Base-by-base conservation (phyloP, 495 filamentous ascomycete genomes). In the Hypoxylon fuscum region DNA sequence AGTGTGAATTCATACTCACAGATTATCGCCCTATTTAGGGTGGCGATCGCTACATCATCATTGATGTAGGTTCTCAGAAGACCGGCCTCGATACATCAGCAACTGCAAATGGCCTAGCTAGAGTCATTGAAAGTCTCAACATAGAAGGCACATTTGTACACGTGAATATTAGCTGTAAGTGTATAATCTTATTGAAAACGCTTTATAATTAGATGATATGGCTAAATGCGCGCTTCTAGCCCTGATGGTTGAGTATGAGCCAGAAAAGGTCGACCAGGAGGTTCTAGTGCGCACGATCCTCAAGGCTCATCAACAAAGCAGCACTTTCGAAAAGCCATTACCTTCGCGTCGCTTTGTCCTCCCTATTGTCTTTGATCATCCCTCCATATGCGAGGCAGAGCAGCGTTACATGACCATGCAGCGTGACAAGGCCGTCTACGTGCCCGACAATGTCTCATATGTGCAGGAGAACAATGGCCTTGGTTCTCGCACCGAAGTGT, bases 361-460 rank as follows among this genome's bases (percentile, higher is more conserved):
- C 0, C 85, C 85, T 1, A 74, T 88, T 10, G 74, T 77, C 20
- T 86, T 87, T 68, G 72, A 83, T 48, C 76, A 74, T 64, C 71
- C 77, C 45, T 77, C 73, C 18, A 79, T 85, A 43, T 68, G 74
- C 0, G 79, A 79, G 27, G 79, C 81, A 0, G 77, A 81, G 2
- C 55, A 77, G 20, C 78, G 85, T 5, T 88, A 88, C 67, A 84
- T 81, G 68, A 78, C 82, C 35, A 84, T 80, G 1, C 83, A 85
- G 47, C 77, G 85, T 1, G 79, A 83, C 5, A 80, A 84, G 34
- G 85, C 84, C 4, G 73, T 76, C n/a, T 88, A 83, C 43, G 70
- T 86, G 2, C 84, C 85, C 0, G 82, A 85, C 59, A 85, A 85
- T 47, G 72, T 86, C 50, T 75, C 76, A 12, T 88, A 84, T 42